Evolutionary conservation across 768 basidiomycete species (phyloP).

Genomic region (Amanita rubescens): DNA sequence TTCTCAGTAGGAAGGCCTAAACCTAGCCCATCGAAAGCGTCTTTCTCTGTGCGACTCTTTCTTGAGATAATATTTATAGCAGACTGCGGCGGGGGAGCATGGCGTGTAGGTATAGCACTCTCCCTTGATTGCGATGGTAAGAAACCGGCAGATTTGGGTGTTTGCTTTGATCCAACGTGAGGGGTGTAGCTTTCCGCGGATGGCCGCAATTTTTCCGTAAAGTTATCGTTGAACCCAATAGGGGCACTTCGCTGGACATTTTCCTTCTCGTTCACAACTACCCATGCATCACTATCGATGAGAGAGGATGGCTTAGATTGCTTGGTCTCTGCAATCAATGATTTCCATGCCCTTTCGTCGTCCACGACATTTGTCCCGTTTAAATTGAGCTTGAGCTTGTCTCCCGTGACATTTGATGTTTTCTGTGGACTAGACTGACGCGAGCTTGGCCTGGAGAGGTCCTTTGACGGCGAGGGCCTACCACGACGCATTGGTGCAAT

Average conservation of each 20-base stretch:
- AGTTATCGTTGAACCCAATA: slow-evolving; percentile 62
- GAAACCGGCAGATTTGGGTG: neutral
- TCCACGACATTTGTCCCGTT: neutral
- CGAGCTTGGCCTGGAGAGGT: slow-evolving; percentile 25
- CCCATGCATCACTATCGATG: slow-evolving; percentile 33
- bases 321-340: neutral
- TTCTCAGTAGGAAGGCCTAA: slow-evolving; percentile 35
- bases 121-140: neutral
- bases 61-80: slow-evolving; percentile 14
- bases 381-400: slow-evolving; percentile 1
- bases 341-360: slow-evolving; percentile 5
- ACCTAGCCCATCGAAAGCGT: slow-evolving; percentile 77
- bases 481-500: slow-evolving; percentile 76
- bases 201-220: slow-evolving; percentile 48
- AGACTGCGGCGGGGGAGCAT: slow-evolving; percentile 19
- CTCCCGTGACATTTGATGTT: slow-evolving; percentile 12
- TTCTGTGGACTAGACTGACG: slow-evolving; percentile 29
- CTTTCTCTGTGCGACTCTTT: slow-evolving; percentile 22
- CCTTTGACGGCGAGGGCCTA: slow-evolving; percentile 38
- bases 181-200: slow-evolving; percentile 29
- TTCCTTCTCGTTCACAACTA: slow-evolving; percentile 19
- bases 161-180: neutral
- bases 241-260: slow-evolving; percentile 14
- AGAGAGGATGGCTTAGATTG: slow-evolving; percentile 11
- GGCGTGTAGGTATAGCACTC: slow-evolving; percentile 12